Evolutionary conservation across 345 rosid species (phyloP).

Genomic region (Eucalyptus caleyi): DNA sequence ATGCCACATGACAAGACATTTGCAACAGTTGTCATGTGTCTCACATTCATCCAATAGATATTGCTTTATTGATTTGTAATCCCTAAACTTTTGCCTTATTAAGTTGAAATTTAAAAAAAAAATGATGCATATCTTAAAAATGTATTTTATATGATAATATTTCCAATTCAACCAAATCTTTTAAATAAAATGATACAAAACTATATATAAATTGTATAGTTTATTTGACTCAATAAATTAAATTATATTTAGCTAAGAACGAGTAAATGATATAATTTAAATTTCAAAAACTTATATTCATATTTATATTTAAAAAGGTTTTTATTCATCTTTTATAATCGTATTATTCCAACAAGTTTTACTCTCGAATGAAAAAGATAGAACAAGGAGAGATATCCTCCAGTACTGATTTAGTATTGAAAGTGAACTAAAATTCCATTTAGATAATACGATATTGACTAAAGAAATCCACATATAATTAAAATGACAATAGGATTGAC

Average conservation of each 20-base stretch:
- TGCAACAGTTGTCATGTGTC: neutral
- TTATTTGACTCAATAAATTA: neutral
- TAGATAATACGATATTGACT: neutral
- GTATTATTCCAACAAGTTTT: no score
- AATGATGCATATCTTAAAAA: no score
- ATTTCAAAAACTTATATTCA: neutral
- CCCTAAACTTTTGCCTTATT: neutral
- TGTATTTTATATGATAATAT: neutral
- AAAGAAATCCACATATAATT: neutral
- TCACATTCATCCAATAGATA: neutral
- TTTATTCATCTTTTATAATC: neutral
- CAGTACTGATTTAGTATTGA: neutral
- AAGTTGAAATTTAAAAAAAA: no score
- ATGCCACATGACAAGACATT: neutral
- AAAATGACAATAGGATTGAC: neutral
- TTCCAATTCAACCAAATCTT: neutral
- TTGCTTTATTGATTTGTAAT: neutral
- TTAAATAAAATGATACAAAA: neutral
- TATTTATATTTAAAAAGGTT: no score
- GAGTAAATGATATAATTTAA: no score
- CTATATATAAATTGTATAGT: no score
- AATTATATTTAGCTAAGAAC: no score
- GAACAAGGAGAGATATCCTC: neutral
- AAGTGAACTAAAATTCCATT: fast-evolving
- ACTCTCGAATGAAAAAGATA: neutral